Conservation (phyloP, 371 early-diverging fungal species). For the Apophysomyces sp. region DNA sequence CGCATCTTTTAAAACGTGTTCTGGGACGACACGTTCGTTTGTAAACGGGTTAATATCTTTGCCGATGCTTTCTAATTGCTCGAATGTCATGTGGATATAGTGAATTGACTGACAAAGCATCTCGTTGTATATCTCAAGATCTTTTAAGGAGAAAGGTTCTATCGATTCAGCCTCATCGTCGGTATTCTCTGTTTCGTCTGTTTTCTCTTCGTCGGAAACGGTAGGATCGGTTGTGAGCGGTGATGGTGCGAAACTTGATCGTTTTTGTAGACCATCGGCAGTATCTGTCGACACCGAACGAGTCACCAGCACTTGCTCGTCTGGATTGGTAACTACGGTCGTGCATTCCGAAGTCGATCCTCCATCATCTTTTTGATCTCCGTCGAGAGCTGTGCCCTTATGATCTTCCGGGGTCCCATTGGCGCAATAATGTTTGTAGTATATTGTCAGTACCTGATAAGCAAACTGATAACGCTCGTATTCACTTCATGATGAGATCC, state of each 20-base stretch:
- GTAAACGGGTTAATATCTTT: conserved; percentile 47
- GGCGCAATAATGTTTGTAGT: conserved; percentile 2
- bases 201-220: not conserved
- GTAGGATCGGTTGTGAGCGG: not conserved
- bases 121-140: conserved; percentile 22
- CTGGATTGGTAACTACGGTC: not conserved
- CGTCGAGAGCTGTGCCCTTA: conserved; percentile 2
- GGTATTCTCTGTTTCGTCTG: not conserved
- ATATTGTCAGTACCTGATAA: conserved; percentile 34
- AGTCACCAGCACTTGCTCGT: not conserved
- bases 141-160: conserved; percentile 8
- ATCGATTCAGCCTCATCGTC: not conserved
- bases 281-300: not conserved
- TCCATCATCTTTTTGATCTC: conserved; percentile 3
- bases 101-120: conserved; percentile 40
- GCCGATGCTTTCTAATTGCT: conserved; percentile 45
- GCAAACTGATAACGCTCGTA: conserved; percentile 58
- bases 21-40: conserved; percentile 27
- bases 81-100: conserved; percentile 63
- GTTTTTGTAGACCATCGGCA: conserved; percentile 6
- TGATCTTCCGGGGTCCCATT: not conserved
- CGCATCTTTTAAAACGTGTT: conserved; percentile 44
- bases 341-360: not conserved
- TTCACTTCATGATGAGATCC: conserved; percentile 33
- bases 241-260: conserved; percentile 14